A percentile compares a stretch with the other conserved stretches of the same genome.
phyloP scores from a whole-genome alignment of 257 asterid genomes.

The Solanum rostratum region DNA sequence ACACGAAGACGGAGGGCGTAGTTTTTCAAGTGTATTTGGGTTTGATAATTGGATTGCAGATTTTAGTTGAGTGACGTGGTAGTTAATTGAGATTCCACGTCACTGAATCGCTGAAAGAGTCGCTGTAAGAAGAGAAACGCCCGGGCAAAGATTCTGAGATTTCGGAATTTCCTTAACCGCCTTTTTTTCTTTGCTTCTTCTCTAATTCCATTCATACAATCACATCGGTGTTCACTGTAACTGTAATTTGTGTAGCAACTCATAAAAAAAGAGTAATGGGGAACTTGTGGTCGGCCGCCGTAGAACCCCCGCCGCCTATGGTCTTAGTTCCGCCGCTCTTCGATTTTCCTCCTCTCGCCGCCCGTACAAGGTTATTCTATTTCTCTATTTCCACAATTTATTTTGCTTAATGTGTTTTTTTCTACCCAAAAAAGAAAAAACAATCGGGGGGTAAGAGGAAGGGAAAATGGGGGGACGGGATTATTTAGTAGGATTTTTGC shows the following conservation, averaged over 20 bases:
- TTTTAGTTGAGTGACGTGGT: not conserved
- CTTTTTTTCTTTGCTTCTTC: not conserved
- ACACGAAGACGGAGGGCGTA: too few relatives aligned
- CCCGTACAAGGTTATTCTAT: slow-evolving; percentile 48
- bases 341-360: slow-evolving; percentile 91
- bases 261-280: slow-evolving; percentile 31
- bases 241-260: not conserved
- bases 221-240: not conserved
- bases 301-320: slow-evolving; percentile 62
- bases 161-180: not conserved
- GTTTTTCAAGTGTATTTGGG: too few relatives aligned
- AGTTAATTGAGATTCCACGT: not conserved
- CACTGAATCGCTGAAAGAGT: not conserved
- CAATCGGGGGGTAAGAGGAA: too few relatives aligned
- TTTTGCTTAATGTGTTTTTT: not conserved
- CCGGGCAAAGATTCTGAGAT: not conserved
- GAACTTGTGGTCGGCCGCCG: slow-evolving; percentile 22
- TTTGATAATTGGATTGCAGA: not conserved
- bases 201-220: not conserved
- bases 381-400: not conserved
- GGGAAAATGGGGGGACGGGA: too few relatives aligned
- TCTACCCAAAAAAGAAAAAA: too few relatives aligned
- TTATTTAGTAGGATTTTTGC: not conserved
- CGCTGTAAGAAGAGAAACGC: not conserved
- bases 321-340: slow-evolving; percentile 95